Percentiles rank a stretch among this genome's conserved stretches.
Evolutionary conservation across 225 moss, liverwort and hornwort species (phyloP).

Genomic region (Pseudisothecium myosuroides): DNA sequence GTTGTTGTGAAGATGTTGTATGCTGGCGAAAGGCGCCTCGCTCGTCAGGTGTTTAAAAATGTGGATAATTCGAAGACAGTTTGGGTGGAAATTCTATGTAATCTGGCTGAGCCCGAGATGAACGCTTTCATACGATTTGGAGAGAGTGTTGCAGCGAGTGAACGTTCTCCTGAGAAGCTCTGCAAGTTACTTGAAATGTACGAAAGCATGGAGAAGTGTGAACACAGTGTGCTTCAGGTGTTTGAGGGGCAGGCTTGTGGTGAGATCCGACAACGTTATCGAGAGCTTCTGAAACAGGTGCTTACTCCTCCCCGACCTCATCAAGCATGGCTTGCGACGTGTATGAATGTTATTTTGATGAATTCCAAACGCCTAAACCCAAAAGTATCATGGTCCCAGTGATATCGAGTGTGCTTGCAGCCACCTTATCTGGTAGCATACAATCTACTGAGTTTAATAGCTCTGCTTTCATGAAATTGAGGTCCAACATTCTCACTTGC

Average conservation of each 20-base stretch:
- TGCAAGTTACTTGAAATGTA: constrained; percentile 89
- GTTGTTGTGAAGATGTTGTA: constrained; percentile 69
- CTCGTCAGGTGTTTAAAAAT: constrained; percentile 60
- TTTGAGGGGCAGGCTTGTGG: constrained; percentile 82
- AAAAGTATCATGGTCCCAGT: background rate
- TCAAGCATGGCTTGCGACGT: background rate
- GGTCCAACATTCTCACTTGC: background rate
- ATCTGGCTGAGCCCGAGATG: constrained; percentile 54
- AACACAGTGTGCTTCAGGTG: constrained; percentile 61
- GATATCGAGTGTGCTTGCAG: background rate
- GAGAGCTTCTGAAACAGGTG: constrained; percentile 72
- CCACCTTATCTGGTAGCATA: background rate
- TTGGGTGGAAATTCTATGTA: constrained; percentile 74
- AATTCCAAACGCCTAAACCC: background rate
- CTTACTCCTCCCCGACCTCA: background rate
- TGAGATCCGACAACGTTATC: constrained; percentile 51
- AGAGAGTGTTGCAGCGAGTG: constrained; percentile 61
- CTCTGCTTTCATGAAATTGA: background rate
- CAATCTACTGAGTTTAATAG: background rate
- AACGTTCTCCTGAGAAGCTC: constrained; percentile 70
- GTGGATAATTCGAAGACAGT: constrained; percentile 44
- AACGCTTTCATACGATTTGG: constrained; percentile 64
- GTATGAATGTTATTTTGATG: background rate
- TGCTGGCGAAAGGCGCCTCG: constrained; percentile 70
- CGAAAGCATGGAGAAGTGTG: constrained; percentile 64